Evolutionary conservation across 2,329 filamentous ascomycete species (phyloP).

Genomic region (Tolypocladium sp.): DNA sequence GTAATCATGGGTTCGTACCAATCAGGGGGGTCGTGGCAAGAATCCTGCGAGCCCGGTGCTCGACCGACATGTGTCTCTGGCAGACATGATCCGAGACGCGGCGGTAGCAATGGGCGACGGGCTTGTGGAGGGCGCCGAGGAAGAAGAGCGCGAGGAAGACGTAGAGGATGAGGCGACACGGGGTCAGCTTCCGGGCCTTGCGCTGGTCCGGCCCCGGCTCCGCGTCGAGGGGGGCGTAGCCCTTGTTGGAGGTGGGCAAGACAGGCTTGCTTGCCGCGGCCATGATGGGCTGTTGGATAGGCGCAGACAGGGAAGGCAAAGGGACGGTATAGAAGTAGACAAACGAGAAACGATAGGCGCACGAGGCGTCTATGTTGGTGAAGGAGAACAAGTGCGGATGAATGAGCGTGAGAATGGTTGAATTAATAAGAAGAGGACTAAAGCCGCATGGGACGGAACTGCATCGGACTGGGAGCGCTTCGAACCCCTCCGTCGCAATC

Average conservation of each 20-base stretch:
- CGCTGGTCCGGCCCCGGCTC: background rate
- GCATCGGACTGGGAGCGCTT: background rate
- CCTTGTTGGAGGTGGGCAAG: background rate
- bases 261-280: background rate
- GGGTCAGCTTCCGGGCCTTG: constrained; percentile 10
- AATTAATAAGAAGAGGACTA: background rate
- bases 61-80: constrained; percentile 23
- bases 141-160: constrained; percentile 15
- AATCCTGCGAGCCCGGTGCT: constrained; percentile 36
- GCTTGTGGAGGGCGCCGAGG: constrained; percentile 15
- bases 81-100: constrained; percentile 13
- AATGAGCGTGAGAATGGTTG: background rate
- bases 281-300: background rate
- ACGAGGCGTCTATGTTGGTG: background rate
- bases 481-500: background rate
- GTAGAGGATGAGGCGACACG: constrained; percentile 12
- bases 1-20: constrained; percentile 21
- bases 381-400: background rate
- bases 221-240: background rate
- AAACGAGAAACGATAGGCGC: background rate
- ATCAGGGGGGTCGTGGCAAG: constrained; percentile 39
- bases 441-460: background rate
- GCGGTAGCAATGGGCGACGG: constrained; percentile 13
- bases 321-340: background rate
- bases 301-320: background rate